phyloP scores from a whole-genome alignment of 2,329 filamentous ascomycete species.

The Thermoascus crustaceus region DNA sequence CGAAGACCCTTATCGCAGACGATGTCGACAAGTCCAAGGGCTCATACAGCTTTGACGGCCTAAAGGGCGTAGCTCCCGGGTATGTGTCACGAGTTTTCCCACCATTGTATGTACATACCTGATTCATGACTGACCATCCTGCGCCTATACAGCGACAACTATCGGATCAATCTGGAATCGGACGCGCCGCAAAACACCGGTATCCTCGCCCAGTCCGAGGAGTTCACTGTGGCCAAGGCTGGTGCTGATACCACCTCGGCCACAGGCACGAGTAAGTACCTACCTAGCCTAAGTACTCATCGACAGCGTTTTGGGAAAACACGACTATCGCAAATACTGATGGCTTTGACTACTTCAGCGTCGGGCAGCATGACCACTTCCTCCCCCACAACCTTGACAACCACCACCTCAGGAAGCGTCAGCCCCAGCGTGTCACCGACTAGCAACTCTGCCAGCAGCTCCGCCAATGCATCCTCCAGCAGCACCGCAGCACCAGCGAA shows the following conservation, averaged over 20 bases:
- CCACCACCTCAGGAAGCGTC: constrained; percentile 6
- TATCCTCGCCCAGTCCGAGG: constrained; percentile 35
- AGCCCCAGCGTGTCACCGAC: constrained; percentile 15
- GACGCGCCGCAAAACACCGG: constrained; percentile 24
- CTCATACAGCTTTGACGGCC: constrained; percentile 28
- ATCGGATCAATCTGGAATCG: constrained; percentile 37
- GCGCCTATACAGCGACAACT: constrained; percentile 21
- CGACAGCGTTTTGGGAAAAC: not conserved
- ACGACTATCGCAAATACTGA: not conserved
- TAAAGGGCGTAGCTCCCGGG: constrained; percentile 25
- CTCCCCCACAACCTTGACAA: not conserved
- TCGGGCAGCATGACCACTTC: too few species aligned
- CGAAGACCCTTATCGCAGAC: constrained; percentile 24
- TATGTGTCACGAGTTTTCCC: constrained; percentile 6
- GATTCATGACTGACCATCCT: constrained; percentile 8
- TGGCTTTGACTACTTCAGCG: not conserved
- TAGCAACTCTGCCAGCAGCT: constrained; percentile 10
- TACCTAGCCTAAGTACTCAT: not conserved
- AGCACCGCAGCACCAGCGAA: constrained; percentile 12
- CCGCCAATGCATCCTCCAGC: constrained; percentile 12
- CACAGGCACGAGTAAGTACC: constrained; percentile 1
- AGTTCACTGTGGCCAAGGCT: constrained; percentile 22
- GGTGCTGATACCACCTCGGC: constrained; percentile 13
- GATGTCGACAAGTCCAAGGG: constrained; percentile 28
- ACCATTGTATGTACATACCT: not conserved